phyloP scores from a whole-genome alignment of 306 rosid genomes.

The Lathyrus aphaca region DNA sequence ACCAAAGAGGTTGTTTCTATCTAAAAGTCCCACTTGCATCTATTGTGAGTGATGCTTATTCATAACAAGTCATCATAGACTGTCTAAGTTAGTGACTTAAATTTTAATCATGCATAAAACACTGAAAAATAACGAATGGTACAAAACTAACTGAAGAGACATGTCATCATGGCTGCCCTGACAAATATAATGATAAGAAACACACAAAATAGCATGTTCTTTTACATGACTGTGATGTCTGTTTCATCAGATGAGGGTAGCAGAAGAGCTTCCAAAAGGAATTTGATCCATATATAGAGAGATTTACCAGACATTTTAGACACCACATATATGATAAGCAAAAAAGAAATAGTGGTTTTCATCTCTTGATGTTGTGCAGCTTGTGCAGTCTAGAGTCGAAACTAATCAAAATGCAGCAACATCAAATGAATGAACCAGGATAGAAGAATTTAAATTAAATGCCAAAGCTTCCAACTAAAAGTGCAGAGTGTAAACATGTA shows the following conservation, averaged over 20 bases:
- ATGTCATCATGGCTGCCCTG: not conserved
- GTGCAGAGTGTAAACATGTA: conserved; percentile 17
- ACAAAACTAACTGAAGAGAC: not conserved
- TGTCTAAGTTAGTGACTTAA: not conserved
- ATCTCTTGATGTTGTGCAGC: conserved; percentile 11
- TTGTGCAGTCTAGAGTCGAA: not conserved
- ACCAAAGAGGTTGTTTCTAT: too few species aligned
- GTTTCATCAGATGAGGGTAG: not conserved
- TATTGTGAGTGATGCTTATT: too few species aligned
- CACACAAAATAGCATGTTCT: not conserved
- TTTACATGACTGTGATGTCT: not conserved
- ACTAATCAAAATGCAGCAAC: conserved; percentile 14
- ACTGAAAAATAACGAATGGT: not conserved
- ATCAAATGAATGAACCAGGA: not conserved
- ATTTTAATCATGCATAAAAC: not conserved
- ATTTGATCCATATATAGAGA: not conserved
- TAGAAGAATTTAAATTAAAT: not conserved
- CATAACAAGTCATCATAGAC: not conserved
- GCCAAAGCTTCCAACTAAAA: conserved; percentile 10
- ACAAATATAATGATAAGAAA: not conserved
- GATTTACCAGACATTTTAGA: conserved; percentile 1
- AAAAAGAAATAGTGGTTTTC: not conserved
- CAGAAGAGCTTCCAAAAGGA: not conserved
- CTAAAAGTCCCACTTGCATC: too few species aligned
- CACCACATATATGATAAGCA: not conserved